Base-by-base conservation (phyloP, 73 alveolate genomes). In the Uronychia setigera region DNA sequence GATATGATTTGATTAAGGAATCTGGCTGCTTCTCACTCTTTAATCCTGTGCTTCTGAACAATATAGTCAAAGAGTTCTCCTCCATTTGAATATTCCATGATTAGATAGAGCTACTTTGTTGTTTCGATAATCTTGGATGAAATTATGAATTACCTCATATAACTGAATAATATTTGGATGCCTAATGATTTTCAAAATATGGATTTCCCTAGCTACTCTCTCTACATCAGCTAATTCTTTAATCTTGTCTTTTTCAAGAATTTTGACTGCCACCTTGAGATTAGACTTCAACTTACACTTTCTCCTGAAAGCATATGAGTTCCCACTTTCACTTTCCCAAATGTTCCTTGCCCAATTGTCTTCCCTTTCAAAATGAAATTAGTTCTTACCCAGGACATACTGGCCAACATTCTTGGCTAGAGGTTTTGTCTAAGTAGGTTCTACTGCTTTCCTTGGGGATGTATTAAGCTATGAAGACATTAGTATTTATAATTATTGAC, bases 11-110 rank as follows among this genome's bases (percentile, higher is more conserved):
- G 96, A 33, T 93, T 86, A 81, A 92, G 88, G 83, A 74, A 95
- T 84, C 86, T 91, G 46, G 96, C 91, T 13, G 99, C 89, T 80
- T 95, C 94, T 29, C 78, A 78, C 91, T 95, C 99, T 1, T 91
- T 35, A 78, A 95, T 79, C 93, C 94, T 94, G 60, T 91, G 85
- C 60, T 93, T 87, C 87, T 86, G 60, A 33, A 91, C 95, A 77
- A 95, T 93, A 87, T 92, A 93, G 90, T 93, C 95, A 88, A 92
- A 95, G 60, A 95, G 92, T 84, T 95, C 98, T 0, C 98, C 98
- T 1, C 98, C 98, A 74, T 85, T 78, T 13, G 95, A 87, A 58
- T 91, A 95, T 85, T 95, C 98, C 98, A 95, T 93, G 31, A 93
- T 91, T 87, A 93, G 86, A 76, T 31, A 96, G 60, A 93, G 91